phyloP scores from a whole-genome alignment of 495 filamentous ascomycete species.

The Tuber calosporum region DNA sequence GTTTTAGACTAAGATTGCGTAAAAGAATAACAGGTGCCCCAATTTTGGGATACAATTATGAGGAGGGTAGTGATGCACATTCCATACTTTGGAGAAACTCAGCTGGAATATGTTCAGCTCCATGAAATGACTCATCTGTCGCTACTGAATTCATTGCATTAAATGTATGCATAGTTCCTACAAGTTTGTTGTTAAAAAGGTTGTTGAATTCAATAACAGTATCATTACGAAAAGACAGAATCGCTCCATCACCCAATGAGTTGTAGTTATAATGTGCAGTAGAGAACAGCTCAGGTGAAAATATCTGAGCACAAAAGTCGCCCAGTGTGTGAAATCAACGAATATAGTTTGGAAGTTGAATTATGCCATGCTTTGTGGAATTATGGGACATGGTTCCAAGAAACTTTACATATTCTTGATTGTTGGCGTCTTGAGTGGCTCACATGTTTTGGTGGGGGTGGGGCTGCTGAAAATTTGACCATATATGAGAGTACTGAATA shows the following conservation, averaged over 20 bases:
- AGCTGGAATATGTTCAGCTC: neutral
- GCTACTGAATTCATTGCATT: neutral
- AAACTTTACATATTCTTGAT: neutral
- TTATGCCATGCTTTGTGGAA: neutral
- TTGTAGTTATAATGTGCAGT: neutral
- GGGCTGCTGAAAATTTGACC: neutral
- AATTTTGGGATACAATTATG: neutral
- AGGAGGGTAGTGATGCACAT: neutral
- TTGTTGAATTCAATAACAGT: neutral
- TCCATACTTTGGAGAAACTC: neutral
- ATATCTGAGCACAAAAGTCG: neutral
- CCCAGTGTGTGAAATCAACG: neutral
- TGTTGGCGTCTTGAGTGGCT: neutral
- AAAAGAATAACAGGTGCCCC: neutral
- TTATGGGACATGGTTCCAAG: neutral
- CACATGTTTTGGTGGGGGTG: neutral
- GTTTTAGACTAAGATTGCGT: neutral
- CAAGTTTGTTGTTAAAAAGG: neutral
- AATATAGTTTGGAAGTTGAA: neutral
- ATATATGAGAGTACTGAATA: neutral
- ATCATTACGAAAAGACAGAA: neutral
- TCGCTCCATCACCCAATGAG: neutral
- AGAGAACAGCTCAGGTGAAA: neutral
- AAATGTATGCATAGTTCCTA: neutral
- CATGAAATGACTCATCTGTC: neutral